phyloP scores from a whole-genome alignment of 2,329 filamentous ascomycete genomes.

The Alternaria dauci region DNA sequence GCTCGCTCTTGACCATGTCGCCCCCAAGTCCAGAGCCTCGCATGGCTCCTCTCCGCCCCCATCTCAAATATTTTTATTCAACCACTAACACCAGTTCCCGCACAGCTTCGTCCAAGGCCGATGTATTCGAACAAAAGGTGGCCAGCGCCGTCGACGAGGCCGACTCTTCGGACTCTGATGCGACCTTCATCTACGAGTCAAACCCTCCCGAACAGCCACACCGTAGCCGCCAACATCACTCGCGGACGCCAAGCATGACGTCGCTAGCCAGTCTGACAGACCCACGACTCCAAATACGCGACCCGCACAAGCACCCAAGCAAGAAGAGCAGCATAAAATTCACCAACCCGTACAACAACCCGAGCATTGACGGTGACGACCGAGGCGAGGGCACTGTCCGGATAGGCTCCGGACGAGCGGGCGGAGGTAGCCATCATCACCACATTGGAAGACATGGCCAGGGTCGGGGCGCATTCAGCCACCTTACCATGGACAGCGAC shows the following conservation, averaged over 20 bases:
- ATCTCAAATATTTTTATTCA: slow-evolving; percentile 46
- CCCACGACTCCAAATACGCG: slow-evolving; percentile 62
- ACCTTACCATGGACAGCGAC: slow-evolving; percentile 64
- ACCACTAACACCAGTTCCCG: slow-evolving; percentile 48
- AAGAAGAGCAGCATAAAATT: slow-evolving; percentile 98
- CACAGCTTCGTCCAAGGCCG: slow-evolving; percentile 89
- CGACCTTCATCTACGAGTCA: slow-evolving; percentile 98
- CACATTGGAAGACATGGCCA: slow-evolving; percentile 83
- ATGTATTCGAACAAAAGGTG: slow-evolving; percentile 97
- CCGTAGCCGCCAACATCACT: slow-evolving; percentile 80
- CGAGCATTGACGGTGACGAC: slow-evolving; percentile 60
- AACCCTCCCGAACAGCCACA: slow-evolving; percentile 75
- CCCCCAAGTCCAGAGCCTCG: slow-evolving; percentile 41
- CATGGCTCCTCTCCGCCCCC: slow-evolving; percentile 32
- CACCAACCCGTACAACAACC: slow-evolving; percentile 74
- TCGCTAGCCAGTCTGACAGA: slow-evolving; percentile 77
- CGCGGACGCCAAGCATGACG: slow-evolving; percentile 90
- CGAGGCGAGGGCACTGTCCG: slow-evolving; percentile 51
- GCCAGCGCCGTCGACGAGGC: slow-evolving; percentile 95
- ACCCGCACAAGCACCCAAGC: slow-evolving; percentile 68
- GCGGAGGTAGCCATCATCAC: slow-evolving; percentile 76
- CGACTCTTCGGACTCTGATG: slow-evolving; percentile 95
- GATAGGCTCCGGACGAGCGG: slow-evolving; percentile 54
- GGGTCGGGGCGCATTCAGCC: slow-evolving; percentile 73
- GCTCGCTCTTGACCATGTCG: slow-evolving; percentile 35